Percentiles rank a stretch among this genome's conserved stretches.
Conservation (phyloP, 179 eudicot species). For the Beta macrorhiza region DNA sequence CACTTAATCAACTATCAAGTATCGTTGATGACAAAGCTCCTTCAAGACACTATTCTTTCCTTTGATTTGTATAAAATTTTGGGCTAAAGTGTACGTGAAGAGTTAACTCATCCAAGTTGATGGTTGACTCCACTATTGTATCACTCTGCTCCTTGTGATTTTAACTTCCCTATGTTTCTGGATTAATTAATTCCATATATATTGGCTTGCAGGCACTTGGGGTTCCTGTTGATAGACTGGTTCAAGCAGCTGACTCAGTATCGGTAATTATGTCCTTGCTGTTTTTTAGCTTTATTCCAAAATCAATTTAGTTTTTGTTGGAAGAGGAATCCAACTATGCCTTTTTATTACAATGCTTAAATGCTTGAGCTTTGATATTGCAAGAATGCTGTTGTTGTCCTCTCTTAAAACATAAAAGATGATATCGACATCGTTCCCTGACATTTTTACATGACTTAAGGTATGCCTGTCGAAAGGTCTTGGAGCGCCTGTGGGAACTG, state of each 20-base stretch:
- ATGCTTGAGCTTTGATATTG: neutral
- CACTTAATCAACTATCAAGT: neutral
- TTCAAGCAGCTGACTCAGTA: constrained; percentile 93
- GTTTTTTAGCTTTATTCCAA: neutral
- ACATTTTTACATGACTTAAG: constrained; percentile 32
- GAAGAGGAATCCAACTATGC: neutral
- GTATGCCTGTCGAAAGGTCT: constrained; percentile 94
- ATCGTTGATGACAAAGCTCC: neutral
- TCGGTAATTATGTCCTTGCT: constrained; percentile 47
- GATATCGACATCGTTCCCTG: neutral
- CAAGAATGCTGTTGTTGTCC: neutral
- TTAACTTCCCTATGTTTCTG: neutral
- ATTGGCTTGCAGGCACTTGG: constrained; percentile 69
- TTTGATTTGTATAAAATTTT: neutral
- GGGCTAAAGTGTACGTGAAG: neutral
- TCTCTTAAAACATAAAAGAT: too few species aligned
- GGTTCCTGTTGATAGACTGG: constrained; percentile 82
- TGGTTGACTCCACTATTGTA: neutral
- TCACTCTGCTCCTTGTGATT: neutral
- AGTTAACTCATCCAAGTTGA: neutral
- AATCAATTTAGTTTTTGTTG: neutral
- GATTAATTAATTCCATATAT: neutral
- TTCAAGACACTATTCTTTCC: neutral
- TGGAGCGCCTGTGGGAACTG: constrained; percentile 92
- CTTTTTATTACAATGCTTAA: neutral